Evolutionary conservation across 1,139 yeast species (phyloP), one percentile per base, ranked within the genome.

Genomic region (Suhomyces guaymorum): DNA sequence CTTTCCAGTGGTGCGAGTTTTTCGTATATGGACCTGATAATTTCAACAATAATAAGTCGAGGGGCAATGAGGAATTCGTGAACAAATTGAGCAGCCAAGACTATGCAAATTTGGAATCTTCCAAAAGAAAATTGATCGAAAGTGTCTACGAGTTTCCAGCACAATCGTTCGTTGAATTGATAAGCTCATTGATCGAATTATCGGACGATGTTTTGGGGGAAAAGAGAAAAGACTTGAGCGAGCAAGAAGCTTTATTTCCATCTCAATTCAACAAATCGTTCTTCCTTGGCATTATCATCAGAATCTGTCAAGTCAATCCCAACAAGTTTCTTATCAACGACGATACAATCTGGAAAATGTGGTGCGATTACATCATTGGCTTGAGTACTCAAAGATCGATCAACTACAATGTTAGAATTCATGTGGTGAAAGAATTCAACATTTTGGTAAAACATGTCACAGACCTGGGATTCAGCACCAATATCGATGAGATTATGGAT

Each of bases 1-100:
- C 95, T 0, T 67, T 90, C 37, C 95, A 86, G 61, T 75, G 96
- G 95, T 67, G 79, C 44, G 73, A 80, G 48, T 76, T 78, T 59
- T 74, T 68, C 53, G 47, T 82, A 24, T 66, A 79, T 49, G 89
- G 92, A 0, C 79, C 84, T 1, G 78, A 84, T 20, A 67, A 67
- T 27, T 61, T 46, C 35, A 28, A 24, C 16, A 25, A 23, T 15
- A 33, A 24, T 18, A 33, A 33, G 15, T 7, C 26, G 4, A 33
- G 28, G 12, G 59, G 62, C 41, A 46, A 54, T 3, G 63, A 59
- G 10, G 44, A 47, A 3, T 41, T 44, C 41, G 29, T 47, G 15
- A 60, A 66, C 1, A 58, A 51, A 24, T 49, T 73, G 17, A 48
- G 56, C 2, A 46, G 55, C 13, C 62, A 57, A 28, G 96, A 85